These are phyloP conservation scores for Fonsecaea multimorphosa DNA, from an alignment of 2,329 filamentous ascomycete genomes.

Conservation along the genomic window DNA sequence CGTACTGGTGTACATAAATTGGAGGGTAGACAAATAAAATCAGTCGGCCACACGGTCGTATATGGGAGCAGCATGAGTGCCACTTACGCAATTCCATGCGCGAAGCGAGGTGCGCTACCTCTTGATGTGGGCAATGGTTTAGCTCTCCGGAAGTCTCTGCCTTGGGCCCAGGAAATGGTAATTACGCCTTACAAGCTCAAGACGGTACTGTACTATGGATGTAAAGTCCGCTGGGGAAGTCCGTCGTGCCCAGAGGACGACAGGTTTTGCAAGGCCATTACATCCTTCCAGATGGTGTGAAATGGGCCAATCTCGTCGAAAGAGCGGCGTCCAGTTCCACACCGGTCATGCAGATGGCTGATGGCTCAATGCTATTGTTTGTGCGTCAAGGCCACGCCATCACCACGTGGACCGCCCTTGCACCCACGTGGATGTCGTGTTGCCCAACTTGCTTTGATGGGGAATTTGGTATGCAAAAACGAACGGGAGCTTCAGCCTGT, in stretches of 20 bases:
- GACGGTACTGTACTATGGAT: too few species aligned
- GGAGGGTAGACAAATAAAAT: background rate
- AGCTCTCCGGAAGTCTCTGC: background rate
- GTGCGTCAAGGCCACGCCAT: background rate
- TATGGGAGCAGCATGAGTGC: background rate
- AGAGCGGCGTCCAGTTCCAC: background rate
- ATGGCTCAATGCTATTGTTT: background rate
- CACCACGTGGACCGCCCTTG: slow-evolving; percentile 1
- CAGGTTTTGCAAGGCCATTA: background rate
- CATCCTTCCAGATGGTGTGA: background rate
- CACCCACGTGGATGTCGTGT: background rate
- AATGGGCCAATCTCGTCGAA: background rate
- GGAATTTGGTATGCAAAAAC: background rate
- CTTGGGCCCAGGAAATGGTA: background rate
- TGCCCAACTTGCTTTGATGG: background rate
- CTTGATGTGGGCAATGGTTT: background rate
- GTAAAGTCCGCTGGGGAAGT: background rate
- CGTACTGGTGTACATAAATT: background rate
- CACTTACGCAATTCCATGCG: background rate
- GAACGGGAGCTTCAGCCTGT: background rate
- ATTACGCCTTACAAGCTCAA: too few species aligned
- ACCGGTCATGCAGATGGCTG: background rate
- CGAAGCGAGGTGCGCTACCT: background rate
- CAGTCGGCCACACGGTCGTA: background rate
- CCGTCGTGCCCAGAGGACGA: background rate